Conservation (phyloP, 2,329 filamentous ascomycete species). For the Fusarium sulawesiense region DNA sequence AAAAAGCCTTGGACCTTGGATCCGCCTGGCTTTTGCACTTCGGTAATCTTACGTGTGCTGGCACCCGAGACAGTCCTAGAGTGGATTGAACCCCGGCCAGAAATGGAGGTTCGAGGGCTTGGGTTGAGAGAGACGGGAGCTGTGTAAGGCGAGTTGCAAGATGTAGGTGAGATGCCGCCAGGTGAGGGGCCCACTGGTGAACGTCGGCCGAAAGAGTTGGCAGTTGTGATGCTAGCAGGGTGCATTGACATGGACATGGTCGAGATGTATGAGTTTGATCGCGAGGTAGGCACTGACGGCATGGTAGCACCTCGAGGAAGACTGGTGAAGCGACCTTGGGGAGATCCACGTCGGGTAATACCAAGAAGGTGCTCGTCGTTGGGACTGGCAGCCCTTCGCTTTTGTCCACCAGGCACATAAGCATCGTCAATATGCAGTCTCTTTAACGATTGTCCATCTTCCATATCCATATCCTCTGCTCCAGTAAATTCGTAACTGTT, state of each 20-base stretch:
- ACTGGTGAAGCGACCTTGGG: constrained; percentile 61
- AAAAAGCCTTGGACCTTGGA: constrained; percentile 63
- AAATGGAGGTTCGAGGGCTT: constrained; percentile 61
- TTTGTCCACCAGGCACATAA: constrained; percentile 58
- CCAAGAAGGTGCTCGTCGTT: constrained; percentile 59
- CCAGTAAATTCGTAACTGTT: constrained; percentile 57
- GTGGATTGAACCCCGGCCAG: constrained; percentile 54
- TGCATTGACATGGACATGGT: constrained; percentile 55
- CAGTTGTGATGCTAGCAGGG: constrained; percentile 55
- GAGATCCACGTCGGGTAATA: constrained; percentile 62
- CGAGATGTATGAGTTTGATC: constrained; percentile 62
- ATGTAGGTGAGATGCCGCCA: constrained; percentile 63
- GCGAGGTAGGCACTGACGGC: constrained; percentile 57
- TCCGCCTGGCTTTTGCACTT: constrained; percentile 59
- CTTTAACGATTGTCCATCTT: constrained; percentile 63
- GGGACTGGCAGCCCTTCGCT: constrained; percentile 68
- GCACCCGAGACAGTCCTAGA: constrained; percentile 60
- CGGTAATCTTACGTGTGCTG: constrained; percentile 64
- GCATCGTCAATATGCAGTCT: constrained; percentile 63
- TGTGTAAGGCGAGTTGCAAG: constrained; percentile 62
- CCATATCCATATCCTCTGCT: constrained; percentile 61
- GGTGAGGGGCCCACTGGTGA: constrained; percentile 60
- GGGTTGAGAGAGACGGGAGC: constrained; percentile 61
- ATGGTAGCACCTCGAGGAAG: constrained; percentile 58
- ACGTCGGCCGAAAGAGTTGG: constrained; percentile 59